Percentiles rank a stretch among this genome's conserved stretches.
Conservation (phyloP, 176 grass and related monocot genomes). For the Elymus sibiricus region DNA sequence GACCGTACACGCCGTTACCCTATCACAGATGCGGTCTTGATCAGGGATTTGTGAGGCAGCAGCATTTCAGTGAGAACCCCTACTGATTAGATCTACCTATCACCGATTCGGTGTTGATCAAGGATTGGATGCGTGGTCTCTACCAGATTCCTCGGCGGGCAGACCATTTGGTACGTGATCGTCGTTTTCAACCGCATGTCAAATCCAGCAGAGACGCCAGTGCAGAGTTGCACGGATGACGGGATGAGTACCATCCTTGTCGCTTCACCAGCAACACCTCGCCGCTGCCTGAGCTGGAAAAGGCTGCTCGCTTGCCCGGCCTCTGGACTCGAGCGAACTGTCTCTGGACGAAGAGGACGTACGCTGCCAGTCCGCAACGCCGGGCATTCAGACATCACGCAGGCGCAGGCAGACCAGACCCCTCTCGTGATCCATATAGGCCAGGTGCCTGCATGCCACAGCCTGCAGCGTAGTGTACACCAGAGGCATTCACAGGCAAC, state of each 20-base stretch:
- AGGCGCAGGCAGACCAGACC: neutral
- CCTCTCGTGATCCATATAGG: slow-evolving; percentile 21
- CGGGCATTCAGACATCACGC: neutral
- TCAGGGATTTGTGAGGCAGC: too few relatives aligned
- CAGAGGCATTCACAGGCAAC: neutral
- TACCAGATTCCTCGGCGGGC: neutral
- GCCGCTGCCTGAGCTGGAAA: neutral
- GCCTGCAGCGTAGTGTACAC: neutral
- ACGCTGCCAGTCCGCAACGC: neutral
- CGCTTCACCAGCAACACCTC: slow-evolving; percentile 10
- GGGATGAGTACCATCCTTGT: slow-evolving; percentile 11
- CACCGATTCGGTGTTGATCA: neutral
- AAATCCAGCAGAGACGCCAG: neutral
- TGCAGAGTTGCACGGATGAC: neutral
- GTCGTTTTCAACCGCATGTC: neutral
- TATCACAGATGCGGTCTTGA: too few relatives aligned
- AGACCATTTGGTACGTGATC: neutral
- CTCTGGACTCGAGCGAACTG: neutral
- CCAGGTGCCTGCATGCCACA: neutral
- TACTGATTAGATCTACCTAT: neutral
- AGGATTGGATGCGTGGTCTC: neutral
- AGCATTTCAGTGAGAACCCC: too few relatives aligned
- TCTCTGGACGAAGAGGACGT: neutral
- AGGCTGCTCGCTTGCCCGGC: neutral
- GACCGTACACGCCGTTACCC: too few relatives aligned